A percentile compares a stretch with the other conserved stretches of the same genome.
Conservation (phyloP, 306 rosid genomes). For the Alnus rubra region DNA sequence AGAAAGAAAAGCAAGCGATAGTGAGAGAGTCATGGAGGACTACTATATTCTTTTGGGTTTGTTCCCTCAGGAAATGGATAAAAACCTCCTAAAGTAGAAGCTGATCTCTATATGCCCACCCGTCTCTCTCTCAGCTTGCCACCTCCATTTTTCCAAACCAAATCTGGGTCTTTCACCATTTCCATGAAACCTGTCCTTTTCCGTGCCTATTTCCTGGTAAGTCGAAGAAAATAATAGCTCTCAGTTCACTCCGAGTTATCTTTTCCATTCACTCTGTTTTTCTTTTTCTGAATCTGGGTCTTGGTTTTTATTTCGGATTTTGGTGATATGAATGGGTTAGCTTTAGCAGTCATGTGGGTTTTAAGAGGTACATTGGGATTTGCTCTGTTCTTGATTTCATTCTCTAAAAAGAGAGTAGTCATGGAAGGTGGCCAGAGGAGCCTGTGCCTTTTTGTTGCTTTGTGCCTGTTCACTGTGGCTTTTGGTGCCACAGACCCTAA, state of each 20-base stretch:
- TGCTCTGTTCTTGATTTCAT: constrained; percentile 14
- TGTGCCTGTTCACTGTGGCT: constrained; percentile 35
- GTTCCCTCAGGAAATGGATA: constrained; percentile 20
- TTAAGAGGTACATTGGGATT: constrained; percentile 31
- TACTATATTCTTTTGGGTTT: constrained; percentile 13
- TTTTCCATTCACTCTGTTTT: background rate
- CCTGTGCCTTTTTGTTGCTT: constrained; percentile 32
- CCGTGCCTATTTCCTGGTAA: constrained; percentile 11
- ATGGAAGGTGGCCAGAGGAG: constrained; percentile 35
- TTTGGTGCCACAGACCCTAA: constrained; percentile 54
- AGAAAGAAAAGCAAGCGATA: background rate
- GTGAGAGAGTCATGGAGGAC: constrained; percentile 20
- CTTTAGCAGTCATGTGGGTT: constrained; percentile 17
- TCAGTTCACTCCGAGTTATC: constrained; percentile 11
- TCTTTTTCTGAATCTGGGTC: constrained; percentile 26
- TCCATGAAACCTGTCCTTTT: constrained; percentile 11
- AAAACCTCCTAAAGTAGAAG: constrained; percentile 11
- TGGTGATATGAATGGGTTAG: background rate
- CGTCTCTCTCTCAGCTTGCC: constrained; percentile 26
- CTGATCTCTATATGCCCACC: constrained; percentile 5
- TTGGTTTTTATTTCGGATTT: constrained; percentile 14
- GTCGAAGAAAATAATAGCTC: background rate
- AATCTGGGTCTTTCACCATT: constrained; percentile 25
- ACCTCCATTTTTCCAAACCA: background rate
- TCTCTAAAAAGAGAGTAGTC: constrained; percentile 12